Base-by-base conservation (phyloP, 2,329 filamentous ascomycete species). In the Neurospora sp. region DNA sequence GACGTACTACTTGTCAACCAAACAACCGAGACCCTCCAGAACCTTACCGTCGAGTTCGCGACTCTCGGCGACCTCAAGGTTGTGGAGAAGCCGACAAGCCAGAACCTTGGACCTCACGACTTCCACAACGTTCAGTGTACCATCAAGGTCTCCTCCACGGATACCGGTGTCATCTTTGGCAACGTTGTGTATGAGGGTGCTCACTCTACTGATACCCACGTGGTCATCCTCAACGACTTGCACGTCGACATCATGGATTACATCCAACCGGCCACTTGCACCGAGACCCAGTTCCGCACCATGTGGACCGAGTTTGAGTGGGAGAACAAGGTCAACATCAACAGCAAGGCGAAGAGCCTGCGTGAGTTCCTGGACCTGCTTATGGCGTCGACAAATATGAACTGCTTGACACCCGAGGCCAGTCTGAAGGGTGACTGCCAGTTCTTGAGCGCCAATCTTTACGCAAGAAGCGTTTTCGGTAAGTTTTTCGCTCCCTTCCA, bases 251-350 rank as follows among this genome's bases (percentile, higher is more conserved):
- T 99, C 74, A 99, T 99, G 96, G 96, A 99, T 82, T 99, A 99
- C 83, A 99, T 99, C 77, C 95, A 98, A 79, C 96, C 96, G 1
- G 95, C 95, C 6, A 90, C 93, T 17, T 99, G 96, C 85, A 96
- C 93, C 4, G 96, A 99, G 84, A 97, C 95, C 11, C 93, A 98
- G 78, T 99, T 99, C 89, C 89, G 96, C 71, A 97, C 93, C n/a
- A 99, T 99, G 96, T 99, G 96, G 96, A 99, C 96, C 43, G 96
- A 99, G 79, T 99, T 99, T 75, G 96, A 99, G 80, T 99, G 96
- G 96, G 96, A 99, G 85, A 99, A 99, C 84, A 99, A 99, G 87
- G 95, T 99, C 81, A 99, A 99, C 83, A 98, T 99, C 83, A 97
- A 97, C 82, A 96, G 92, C 73, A 98, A 97, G 85, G 93, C 92